Evolutionary conservation across 2,329 filamentous ascomycete genomes (phyloP).

Genomic region (Blastomyces parvus): DNA sequence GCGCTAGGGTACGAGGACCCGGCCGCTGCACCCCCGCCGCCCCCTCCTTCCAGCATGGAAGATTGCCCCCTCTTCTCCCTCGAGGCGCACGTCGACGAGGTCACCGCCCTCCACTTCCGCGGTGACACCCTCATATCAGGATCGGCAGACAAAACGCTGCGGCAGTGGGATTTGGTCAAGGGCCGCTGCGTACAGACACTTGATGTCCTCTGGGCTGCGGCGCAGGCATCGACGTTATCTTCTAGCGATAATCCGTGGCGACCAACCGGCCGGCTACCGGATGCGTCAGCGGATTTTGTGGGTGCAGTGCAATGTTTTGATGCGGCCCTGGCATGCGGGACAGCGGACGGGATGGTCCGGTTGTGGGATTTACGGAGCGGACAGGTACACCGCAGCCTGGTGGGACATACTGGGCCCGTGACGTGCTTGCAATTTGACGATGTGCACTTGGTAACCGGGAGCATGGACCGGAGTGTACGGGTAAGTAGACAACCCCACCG

Average conservation of each 20-base stretch:
- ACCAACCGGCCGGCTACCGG: constrained; percentile 52
- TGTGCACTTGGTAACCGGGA: constrained; percentile 86
- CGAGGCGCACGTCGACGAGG: constrained; percentile 82
- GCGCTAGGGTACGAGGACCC: constrained; percentile 64
- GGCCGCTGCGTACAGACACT: constrained; percentile 96
- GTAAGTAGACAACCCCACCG: constrained; percentile 42
- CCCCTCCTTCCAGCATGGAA: constrained; percentile 63
- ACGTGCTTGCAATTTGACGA: constrained; percentile 95
- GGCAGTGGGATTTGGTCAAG: constrained; percentile 95
- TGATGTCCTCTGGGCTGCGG: constrained; percentile 95
- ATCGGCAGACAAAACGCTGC: constrained; percentile 90
- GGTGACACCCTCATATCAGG: constrained; percentile 87
- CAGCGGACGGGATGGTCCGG: constrained; percentile 92
- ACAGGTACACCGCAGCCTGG: constrained; percentile 90
- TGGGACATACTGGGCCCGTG: constrained; percentile 90
- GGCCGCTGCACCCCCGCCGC: constrained; percentile 57
- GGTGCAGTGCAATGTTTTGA: constrained; percentile 94
- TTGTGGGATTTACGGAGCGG: constrained; percentile 95
- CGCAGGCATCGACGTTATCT: constrained; percentile 66
- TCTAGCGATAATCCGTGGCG: constrained; percentile 59
- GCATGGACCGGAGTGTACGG: constrained; percentile 81
- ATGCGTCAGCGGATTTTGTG: constrained; percentile 76
- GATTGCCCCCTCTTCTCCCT: constrained; percentile 86
- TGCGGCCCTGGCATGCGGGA: constrained; percentile 88
- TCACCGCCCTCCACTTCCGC: constrained; percentile 85